A percentile compares a stretch with the other conserved stretches of the same genome.
Evolutionary conservation across 306 rosid genomes (phyloP).

Genomic region (Cucumis hystrix): DNA sequence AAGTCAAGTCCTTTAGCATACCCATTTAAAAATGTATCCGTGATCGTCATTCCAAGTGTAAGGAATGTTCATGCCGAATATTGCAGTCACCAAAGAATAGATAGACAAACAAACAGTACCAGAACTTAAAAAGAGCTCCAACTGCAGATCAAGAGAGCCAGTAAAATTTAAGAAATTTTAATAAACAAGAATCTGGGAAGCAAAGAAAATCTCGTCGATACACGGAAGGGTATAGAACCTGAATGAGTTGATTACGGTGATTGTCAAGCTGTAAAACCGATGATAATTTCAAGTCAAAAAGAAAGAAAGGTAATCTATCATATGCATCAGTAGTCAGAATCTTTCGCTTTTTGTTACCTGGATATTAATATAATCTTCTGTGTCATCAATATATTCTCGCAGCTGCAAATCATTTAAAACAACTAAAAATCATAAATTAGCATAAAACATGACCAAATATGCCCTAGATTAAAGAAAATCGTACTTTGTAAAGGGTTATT

Average conservation of each 20-base stretch:
- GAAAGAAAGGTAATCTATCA: background rate
- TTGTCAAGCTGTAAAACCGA: slow-evolving; percentile 53
- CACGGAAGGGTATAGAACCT: slow-evolving; percentile 34
- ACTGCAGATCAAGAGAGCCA: slow-evolving; percentile 27
- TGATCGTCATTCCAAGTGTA: slow-evolving; percentile 33
- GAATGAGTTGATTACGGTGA: slow-evolving; percentile 52
- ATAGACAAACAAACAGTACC: slow-evolving; percentile 40
- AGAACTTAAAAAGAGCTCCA: slow-evolving; percentile 60
- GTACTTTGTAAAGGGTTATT: too few species aligned
- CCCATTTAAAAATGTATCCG: slow-evolving; percentile 73
- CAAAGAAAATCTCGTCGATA: background rate
- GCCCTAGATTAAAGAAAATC: background rate
- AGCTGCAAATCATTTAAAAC: slow-evolving; percentile 31
- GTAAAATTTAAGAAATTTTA: background rate
- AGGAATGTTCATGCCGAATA: slow-evolving; percentile 63
- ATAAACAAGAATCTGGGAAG: background rate
- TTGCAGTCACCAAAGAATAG: slow-evolving; percentile 44
- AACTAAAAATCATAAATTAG: background rate
- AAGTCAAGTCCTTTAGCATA: slow-evolving; percentile 9
- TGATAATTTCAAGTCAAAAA: background rate
- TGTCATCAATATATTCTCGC: slow-evolving; percentile 69
- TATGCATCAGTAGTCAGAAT: background rate
- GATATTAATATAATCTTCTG: slow-evolving; percentile 85
- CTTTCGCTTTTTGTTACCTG: slow-evolving; percentile 30
- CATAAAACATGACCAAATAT: background rate